These are phyloP conservation scores for Polygonum maritimum DNA, from an alignment of 148 eudicot species.

Conservation along the genomic window DNA sequence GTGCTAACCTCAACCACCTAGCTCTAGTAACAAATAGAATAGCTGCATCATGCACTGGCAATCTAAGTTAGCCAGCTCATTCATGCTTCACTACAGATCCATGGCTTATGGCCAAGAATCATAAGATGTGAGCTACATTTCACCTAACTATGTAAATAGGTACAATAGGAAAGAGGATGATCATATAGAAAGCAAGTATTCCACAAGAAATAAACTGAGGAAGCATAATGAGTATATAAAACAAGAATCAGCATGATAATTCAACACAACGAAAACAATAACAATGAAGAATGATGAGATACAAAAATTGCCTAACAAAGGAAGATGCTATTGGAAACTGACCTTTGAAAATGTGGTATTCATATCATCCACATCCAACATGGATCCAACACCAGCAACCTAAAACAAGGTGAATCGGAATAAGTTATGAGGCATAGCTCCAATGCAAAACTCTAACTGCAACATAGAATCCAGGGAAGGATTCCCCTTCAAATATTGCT, in stretches of 20 bases:
- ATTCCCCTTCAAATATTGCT: background rate
- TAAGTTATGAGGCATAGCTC: background rate
- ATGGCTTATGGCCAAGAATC: background rate
- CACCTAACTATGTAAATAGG: background rate
- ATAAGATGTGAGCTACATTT: background rate
- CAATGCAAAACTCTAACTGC: background rate
- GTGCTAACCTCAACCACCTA: background rate
- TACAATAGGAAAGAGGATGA: background rate
- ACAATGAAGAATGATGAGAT: background rate
- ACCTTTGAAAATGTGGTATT: slow-evolving; percentile 90
- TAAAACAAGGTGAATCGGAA: slow-evolving; percentile 16
- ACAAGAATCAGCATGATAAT: background rate
- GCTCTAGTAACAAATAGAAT: background rate
- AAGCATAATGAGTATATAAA: background rate
- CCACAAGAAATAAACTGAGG: background rate
- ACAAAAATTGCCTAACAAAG: background rate
- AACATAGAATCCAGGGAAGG: background rate
- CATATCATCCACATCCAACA: slow-evolving; percentile 80
- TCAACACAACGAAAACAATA: background rate
- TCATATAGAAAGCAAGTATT: background rate
- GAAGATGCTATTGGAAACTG: slow-evolving; percentile 17
- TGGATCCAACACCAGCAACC: slow-evolving; percentile 55
- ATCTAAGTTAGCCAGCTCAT: background rate
- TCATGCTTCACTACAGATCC: background rate
- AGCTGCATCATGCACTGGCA: background rate